phyloP scores from a whole-genome alignment of 2,329 filamentous ascomycete genomes.

The Didymella keratinophila region DNA sequence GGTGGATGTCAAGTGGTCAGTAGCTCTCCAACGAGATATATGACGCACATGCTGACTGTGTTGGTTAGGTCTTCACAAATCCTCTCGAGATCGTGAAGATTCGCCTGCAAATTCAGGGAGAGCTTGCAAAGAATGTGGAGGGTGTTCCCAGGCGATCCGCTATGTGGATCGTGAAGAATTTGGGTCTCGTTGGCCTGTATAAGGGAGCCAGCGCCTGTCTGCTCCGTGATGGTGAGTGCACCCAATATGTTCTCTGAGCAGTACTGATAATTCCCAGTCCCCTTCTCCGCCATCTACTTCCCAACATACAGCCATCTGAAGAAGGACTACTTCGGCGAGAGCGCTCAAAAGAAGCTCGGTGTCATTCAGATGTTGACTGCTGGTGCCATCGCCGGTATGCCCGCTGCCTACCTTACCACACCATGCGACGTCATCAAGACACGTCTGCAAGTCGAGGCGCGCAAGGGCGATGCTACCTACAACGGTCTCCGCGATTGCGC shows the following conservation, averaged over 20 bases:
- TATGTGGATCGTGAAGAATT: conserved; percentile 96
- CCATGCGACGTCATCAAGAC: conserved; percentile 99
- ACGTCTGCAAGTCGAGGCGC: conserved; percentile 93
- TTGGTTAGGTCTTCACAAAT: conserved; percentile 85
- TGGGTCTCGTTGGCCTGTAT: conserved; percentile 93
- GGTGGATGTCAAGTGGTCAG: conserved; percentile 95
- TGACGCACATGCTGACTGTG: conserved; percentile 18
- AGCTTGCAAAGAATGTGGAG: conserved; percentile 87
- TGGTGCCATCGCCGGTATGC: conserved; percentile 78
- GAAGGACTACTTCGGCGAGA: conserved; percentile 91
- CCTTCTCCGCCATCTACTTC: conserved; percentile 99
- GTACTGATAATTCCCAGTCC: conserved; percentile 61
- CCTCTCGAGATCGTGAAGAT: conserved; percentile 99
- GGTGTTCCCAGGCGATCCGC: conserved; percentile 86
- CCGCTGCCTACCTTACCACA: conserved; percentile 82
- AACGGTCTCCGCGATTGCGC: conserved; percentile 87
- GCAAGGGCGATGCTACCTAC: conserved; percentile 92
- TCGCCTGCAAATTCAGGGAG: conserved; percentile 94
- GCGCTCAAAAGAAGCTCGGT: conserved; percentile 83
- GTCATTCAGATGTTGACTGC: conserved; percentile 90
- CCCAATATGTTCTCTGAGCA: background rate
- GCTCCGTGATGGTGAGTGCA: conserved; percentile 71
- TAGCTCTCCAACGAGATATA: background rate
- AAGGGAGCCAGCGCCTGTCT: conserved; percentile 95
- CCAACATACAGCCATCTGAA: conserved; percentile 95